phyloP scores from a whole-genome alignment of 2,329 filamentous ascomycete genomes.

The Trichoderma breve region DNA sequence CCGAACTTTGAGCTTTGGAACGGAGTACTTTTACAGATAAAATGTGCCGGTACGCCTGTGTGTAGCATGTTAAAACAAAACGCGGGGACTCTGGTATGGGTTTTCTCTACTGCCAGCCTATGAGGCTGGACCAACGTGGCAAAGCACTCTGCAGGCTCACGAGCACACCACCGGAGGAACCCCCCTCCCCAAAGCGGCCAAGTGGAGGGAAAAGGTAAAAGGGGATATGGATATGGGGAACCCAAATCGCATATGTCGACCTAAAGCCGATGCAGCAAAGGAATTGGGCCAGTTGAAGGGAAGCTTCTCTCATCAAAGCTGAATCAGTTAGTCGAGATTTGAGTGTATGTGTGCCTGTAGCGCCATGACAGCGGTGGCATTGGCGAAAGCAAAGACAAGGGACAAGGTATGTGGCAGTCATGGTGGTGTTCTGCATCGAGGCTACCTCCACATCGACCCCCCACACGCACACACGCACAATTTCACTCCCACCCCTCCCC shows the following conservation, averaged over 20 bases:
- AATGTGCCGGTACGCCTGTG: neutral
- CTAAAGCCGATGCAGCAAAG: conserved; percentile 28
- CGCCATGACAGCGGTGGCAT: neutral
- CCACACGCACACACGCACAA: conserved; percentile 17
- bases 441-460: conserved; percentile 12
- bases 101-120: conserved; percentile 3
- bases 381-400: neutral
- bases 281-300: conserved; percentile 24
- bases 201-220: conserved; percentile 3
- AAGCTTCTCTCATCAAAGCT: neutral
- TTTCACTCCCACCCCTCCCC: conserved; percentile 21
- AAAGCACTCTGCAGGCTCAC: conserved; percentile 27
- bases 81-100: conserved; percentile 10
- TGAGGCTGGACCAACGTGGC: conserved; percentile 36
- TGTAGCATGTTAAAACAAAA: conserved; percentile 14
- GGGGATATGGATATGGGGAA: neutral
- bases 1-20: neutral
- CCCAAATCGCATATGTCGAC: conserved; percentile 12
- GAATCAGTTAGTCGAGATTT: neutral
- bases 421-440: conserved; percentile 17
- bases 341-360: neutral
- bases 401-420: neutral
- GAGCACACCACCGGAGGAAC: conserved; percentile 15
- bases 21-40: neutral
- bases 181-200: conserved; percentile 12